Evolutionary conservation across 768 basidiomycete species (phyloP), one percentile per base, ranked within the genome.

Genomic region (Boletus pseudo-olivaceus): DNA sequence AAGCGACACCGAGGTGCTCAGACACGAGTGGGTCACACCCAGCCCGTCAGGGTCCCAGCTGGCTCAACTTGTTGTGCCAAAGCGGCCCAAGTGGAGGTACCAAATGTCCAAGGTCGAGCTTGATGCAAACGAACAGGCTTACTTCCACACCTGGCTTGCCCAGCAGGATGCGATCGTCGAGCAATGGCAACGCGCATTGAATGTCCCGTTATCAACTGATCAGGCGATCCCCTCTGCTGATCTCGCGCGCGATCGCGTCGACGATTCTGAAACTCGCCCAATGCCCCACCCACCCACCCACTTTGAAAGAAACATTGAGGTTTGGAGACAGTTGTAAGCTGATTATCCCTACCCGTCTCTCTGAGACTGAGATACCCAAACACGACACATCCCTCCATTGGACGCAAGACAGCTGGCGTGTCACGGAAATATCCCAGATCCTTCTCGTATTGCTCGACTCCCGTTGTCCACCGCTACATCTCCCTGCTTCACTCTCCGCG

Each of bases 291-390:
- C 90, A 4, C 84, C 88, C 2, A 85, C 88, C 1, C 85, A 87
- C 70, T 97, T 84, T 68, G 94, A 97, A 71, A 80, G 90, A 39
- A 97, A 98, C 68, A 63, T 97, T 42, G 90, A 97, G 66, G 93
- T 97, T 14, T 98, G 94, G 94, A 74, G 95, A 58, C 96, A 98
- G 73, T 73, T 98, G 84, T 91, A 69, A 61, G 88, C 78, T 17
- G 49, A 42, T 50, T 51, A 32, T 15, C 43, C 50, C 17, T 33
- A 3, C 48, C 35, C 54, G 34, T 45, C 47, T 42, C 39, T 33
- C 43, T 11, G 26, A 45, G 45, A 40, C 45, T 51, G 45, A 49
- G 32, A 52, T 47, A 20, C 34, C 19, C 26, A 19, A 26, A 51
- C 44, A 39, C 33, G 38, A 32, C 34, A 33, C 35, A 44, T 40